phyloP scores from a whole-genome alignment of 2,329 filamentous ascomycete genomes.

The Emergomyces orientalis region DNA sequence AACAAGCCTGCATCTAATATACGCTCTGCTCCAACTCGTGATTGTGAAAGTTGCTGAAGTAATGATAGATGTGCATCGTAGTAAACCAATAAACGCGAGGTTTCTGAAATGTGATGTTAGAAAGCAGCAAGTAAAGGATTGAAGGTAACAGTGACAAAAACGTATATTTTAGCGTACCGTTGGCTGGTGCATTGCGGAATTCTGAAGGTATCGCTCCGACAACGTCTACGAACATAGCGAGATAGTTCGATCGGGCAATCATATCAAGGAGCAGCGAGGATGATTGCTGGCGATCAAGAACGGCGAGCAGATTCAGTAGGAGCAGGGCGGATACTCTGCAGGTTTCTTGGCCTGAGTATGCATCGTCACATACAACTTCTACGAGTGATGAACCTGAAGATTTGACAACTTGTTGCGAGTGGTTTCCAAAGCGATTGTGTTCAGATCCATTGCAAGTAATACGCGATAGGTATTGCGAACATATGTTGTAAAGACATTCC shows the following conservation, averaged over 20 bases:
- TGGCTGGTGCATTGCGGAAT: conserved; percentile 49
- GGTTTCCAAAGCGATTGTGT: conserved; percentile 21
- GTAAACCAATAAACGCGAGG: conserved; percentile 47
- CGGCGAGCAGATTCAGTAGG: conserved; percentile 68
- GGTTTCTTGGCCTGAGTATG: conserved; percentile 68
- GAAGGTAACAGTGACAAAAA: neutral
- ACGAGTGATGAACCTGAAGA: conserved; percentile 72
- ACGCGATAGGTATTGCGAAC: conserved; percentile 69
- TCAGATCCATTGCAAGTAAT: conserved; percentile 23
- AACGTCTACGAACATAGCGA: conserved; percentile 81
- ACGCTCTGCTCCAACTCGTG: conserved; percentile 69
- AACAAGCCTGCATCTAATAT: conserved; percentile 88
- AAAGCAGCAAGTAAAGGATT: neutral
- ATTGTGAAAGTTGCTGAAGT: conserved; percentile 74
- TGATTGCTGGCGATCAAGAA: conserved; percentile 61
- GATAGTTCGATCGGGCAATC: conserved; percentile 78
- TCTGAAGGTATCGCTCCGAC: conserved; percentile 69
- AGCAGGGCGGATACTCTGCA: conserved; percentile 81
- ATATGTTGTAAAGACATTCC: conserved; percentile 83
- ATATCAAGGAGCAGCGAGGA: conserved; percentile 68
- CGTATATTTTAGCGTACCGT: conserved; percentile 42
- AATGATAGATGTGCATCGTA: conserved; percentile 71
- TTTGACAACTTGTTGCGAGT: conserved; percentile 59
- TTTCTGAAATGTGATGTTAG: conserved; percentile 33
- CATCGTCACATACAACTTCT: conserved; percentile 85